Evolutionary conservation across 2,329 filamentous ascomycete species (phyloP), one percentile per base, ranked within the genome.

Genomic region (Beauveria sp.): DNA sequence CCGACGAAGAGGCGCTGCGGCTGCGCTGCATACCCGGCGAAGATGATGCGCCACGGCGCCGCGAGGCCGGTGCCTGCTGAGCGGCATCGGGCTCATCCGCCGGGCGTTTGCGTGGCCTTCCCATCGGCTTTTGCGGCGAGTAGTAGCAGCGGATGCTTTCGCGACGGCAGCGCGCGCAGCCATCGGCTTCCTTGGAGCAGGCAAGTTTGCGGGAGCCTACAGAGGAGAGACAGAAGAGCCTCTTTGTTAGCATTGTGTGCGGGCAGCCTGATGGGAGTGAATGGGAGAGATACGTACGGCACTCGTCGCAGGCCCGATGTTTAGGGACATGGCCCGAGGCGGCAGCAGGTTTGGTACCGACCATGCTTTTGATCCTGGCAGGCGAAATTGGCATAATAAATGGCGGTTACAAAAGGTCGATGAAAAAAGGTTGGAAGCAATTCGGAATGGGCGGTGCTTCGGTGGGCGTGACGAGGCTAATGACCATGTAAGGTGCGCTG

Each of bases 121-220:
- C 86, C 85, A 88, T 88, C 46, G 76, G 83, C 72, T 88, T 88
- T 69, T 88, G 86, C 14, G 79, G 75, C 8, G 85, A 88, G 72
- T 88, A 88, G 65, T 83, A 76, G 67, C 86, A 88, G 48, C 64
- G 61, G 48, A 87, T 80, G 62, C 77, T 78, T 66, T 88, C 85
- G 61, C 77, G 78, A 60, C 74, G 77, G 68, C 86, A 88, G 62
- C 86, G 80, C 8, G 77, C 73, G 70, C 86, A 88, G 61, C 84
- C 84, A 58, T 81, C 78, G 1, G 76, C 70, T 66, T 88, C 83
- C 68, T 88, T 88, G 46, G 83, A 81, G 71, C 86, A 88, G 51
- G 85, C 85, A 52, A 88, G 79, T 69, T 88, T 88, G 58, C 85
- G 80, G 26, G 77, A 75, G 67, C 86, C 85, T 88, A 63, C 28